Percentiles rank a stretch among this genome's conserved stretches.
These are phyloP conservation scores for Crucihimalaya himalaica DNA, from an alignment of 345 rosid species.

Conservation along the genomic window DNA sequence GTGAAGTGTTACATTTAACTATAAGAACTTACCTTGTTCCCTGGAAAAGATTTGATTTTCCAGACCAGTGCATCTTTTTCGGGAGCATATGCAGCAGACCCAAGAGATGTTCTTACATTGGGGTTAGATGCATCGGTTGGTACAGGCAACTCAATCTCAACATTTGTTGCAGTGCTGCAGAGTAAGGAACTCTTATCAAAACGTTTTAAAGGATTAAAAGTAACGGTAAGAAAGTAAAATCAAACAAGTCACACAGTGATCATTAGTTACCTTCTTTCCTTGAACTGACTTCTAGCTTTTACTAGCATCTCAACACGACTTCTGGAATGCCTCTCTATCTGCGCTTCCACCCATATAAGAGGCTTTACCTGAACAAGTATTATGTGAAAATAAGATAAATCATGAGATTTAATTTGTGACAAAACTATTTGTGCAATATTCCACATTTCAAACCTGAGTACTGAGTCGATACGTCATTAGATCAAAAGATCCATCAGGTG, in stretches of 20 bases:
- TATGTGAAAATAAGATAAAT: background rate
- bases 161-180: slow-evolving; percentile 73
- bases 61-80: slow-evolving; percentile 77
- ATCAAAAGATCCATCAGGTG: slow-evolving; percentile 82
- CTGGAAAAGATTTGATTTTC: slow-evolving; percentile 78
- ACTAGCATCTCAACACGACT: slow-evolving; percentile 71
- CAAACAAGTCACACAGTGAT: background rate
- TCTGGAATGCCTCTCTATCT: slow-evolving; percentile 70
- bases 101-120: slow-evolving; percentile 67
- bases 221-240: too few species aligned
- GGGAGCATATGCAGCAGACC: slow-evolving; percentile 78
- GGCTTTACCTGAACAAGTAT: slow-evolving; percentile 57
- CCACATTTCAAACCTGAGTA: slow-evolving; percentile 56
- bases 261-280: slow-evolving; percentile 64
- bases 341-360: slow-evolving; percentile 80
- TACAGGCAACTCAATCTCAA: slow-evolving; percentile 75
- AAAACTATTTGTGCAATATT: background rate
- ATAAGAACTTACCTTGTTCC: slow-evolving; percentile 53
- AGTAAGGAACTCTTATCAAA: slow-evolving; percentile 7
- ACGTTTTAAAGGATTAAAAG: background rate
- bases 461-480: slow-evolving; percentile 78
- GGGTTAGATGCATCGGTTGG: slow-evolving; percentile 76
- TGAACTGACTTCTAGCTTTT: slow-evolving; percentile 72
- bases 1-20: background rate
- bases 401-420: background rate